Base-by-base conservation (phyloP, 306 rosid genomes). In the Cucurbita maxima region DNA sequence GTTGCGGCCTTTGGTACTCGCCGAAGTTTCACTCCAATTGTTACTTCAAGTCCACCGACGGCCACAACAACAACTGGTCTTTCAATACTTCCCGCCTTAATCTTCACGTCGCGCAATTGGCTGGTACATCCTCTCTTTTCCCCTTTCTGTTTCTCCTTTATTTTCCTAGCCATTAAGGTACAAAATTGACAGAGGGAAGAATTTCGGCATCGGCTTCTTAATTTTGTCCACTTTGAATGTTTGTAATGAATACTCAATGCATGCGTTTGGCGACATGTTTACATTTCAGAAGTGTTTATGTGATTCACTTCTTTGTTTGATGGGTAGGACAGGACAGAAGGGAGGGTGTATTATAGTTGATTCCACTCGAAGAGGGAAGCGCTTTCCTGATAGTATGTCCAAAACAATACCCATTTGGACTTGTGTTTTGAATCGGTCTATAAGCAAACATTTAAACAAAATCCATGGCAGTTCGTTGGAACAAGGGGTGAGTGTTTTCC, bases 361-460 rank as follows among this genome's bases (percentile, higher is more conserved):
- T 87, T 88, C 98, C 51, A 93, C 98, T 43, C 80, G 96, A 20
- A 85, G 77, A 83, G 98, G 98, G 82, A 93, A 90, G 81, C 83
- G 92, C 43, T 93, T 90, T 79, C 98, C 98, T 14, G 97, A 93
- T 47, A 93, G 98, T 84, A 87, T 93, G 98, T 93, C 98, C 5
- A 93, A 90, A 83, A 90, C 98, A 3, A 87, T 93, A 67, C 97
- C 98, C 69, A 87, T 93, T 66, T 93, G 97, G 98, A 78, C 96
- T 5, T 93, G 96, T 71, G 90, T 93, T 78, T 75, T 90, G 78
- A 93, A 93, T 77, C 90, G 98, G 4, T 85, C 89, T 8, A 82
- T 93, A 80, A 37, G 38, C 20, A 77, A 79, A 38, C 78, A 71
- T 81, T 73, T 76, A 77, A 83, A 71, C 71, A 81, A 82, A 66